These are phyloP conservation scores for Omphalotus guepiniiformis DNA, from an alignment of 768 basidiomycete genomes.

Conservation along the genomic window DNA sequence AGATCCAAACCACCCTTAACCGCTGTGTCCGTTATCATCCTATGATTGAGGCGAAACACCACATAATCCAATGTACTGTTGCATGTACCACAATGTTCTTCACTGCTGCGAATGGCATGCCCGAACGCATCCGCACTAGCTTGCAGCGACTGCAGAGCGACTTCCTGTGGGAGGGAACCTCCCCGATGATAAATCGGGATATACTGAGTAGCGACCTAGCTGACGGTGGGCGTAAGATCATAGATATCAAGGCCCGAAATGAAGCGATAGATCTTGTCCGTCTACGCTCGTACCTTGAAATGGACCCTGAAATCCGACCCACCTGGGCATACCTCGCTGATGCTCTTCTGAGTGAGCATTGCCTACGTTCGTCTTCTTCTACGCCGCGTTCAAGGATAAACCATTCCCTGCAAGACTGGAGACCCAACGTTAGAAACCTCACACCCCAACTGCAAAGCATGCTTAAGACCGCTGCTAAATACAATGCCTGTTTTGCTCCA, in stretches of 20 bases:
- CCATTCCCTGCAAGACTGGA: constrained; percentile 9
- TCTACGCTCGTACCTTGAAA: constrained; percentile 4
- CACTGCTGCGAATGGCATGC: constrained; percentile 17
- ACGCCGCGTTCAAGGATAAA: neutral
- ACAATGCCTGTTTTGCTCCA: constrained; percentile 2
- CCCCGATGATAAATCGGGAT: neutral
- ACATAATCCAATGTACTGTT: neutral
- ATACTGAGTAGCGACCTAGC: neutral
- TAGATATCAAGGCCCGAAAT: constrained; percentile 9
- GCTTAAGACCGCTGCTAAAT: constrained; percentile 2
- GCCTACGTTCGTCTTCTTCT: neutral
- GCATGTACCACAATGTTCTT: constrained; percentile 9
- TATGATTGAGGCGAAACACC: neutral
- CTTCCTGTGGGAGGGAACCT: constrained; percentile 12
- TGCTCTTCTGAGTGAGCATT: neutral
- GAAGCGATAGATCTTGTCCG: constrained; percentile 9
- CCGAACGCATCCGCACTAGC: neutral
- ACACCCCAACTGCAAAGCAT: neutral
- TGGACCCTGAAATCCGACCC: neutral
- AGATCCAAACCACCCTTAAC: neutral
- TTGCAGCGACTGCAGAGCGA: constrained; percentile 1
- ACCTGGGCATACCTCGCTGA: constrained; percentile 3
- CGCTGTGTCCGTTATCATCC: constrained; percentile 5
- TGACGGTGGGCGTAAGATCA: constrained; percentile 10
- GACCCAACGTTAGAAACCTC: neutral